Base-by-base conservation (phyloP, 2,329 filamentous ascomycete genomes). In the Cladosporium phlei region DNA sequence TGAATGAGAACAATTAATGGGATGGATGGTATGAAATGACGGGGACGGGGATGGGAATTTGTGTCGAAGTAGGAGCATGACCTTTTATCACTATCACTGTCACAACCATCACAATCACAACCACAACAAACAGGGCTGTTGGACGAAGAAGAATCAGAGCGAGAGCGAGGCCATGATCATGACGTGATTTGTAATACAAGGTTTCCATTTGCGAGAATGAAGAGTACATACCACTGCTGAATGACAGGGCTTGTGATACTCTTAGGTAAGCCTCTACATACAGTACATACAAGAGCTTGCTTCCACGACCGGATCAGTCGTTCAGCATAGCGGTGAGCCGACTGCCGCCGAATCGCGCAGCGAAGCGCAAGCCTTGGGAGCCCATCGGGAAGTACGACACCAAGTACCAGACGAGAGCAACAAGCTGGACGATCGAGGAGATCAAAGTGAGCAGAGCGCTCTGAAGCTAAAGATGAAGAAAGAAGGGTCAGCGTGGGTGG, bases 381-480 rank as follows among this genome's bases (percentile, higher is more conserved):
- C 93, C 93, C 90, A 97, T 95, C 20, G 93, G 93, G 61, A 97
- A 97, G 68, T 98, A 98, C 69, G 88, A 95, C 67, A 97, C 83
- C 37, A 96, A 76, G 70, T 97, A 97, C 91, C 91, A 97, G 37
- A 88, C 55, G 54, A 97, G 74, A 53, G 85, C 86, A 44, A 83
- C 82, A 46, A 97, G 75, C 66, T 98, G 93, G 57, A 90, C 72
- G 50, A 96, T 76, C 52, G 88, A 83, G 17, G 89, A 86, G 53
- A 96, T 72, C 46, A 97, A 74, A 12, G 93, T 97, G 54, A 97
- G 79, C 52, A 94, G 70, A 30, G 86, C 89, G 64, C 78, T 91
- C 65, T 85, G 85, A 55, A 95, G 82, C 89, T 95, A 45, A 37
- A 45, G 17, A 22, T 32, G 7, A 52, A 37, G 35, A 50, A 20